phyloP scores from a whole-genome alignment of 2,329 filamentous ascomycete genomes.

The Canariomyces notabilis region DNA sequence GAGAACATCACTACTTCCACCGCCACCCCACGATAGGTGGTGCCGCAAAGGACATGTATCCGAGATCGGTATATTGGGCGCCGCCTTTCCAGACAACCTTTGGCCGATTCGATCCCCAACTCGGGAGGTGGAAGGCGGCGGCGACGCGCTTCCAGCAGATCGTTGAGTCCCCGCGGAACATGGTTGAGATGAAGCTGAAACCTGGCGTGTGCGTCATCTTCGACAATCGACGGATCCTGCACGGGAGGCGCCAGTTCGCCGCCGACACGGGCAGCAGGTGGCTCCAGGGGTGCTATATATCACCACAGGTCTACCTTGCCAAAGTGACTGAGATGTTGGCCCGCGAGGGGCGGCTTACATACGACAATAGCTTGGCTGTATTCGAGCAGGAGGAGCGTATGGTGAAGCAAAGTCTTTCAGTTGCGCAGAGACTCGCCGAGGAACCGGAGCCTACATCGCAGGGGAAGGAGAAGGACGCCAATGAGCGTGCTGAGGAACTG shows the following conservation, averaged over 20 bases:
- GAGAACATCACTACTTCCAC: constrained; percentile 56
- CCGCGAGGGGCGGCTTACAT: neutral
- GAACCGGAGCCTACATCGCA: too few relatives aligned
- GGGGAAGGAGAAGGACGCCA: too few relatives aligned
- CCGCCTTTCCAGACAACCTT: constrained; percentile 71
- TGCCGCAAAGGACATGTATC: constrained; percentile 29
- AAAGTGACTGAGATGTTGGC: constrained; percentile 7
- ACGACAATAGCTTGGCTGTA: too few relatives aligned
- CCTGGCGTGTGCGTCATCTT: constrained; percentile 92
- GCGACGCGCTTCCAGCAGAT: constrained; percentile 51
- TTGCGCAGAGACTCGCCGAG: too few relatives aligned
- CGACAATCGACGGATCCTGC: constrained; percentile 78
- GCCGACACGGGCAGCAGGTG: constrained; percentile 61
- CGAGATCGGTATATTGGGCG: constrained; percentile 56
- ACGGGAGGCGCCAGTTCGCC: constrained; percentile 76
- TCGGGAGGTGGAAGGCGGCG: constrained; percentile 30
- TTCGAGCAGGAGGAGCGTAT: too few relatives aligned
- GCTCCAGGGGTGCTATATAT: constrained; percentile 79
- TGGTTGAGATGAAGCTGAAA: constrained; percentile 67
- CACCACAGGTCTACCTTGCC: constrained; percentile 15
- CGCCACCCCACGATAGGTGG: constrained; percentile 50
- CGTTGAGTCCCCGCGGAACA: constrained; percentile 52
- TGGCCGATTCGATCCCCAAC: constrained; percentile 15
- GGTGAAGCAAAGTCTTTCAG: neutral
- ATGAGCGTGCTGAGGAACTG: too few relatives aligned